Evolutionary conservation across 2,329 filamentous ascomycete species (phyloP), one percentile per base, ranked within the genome.

Genomic region (Pyrenophora teres): DNA sequence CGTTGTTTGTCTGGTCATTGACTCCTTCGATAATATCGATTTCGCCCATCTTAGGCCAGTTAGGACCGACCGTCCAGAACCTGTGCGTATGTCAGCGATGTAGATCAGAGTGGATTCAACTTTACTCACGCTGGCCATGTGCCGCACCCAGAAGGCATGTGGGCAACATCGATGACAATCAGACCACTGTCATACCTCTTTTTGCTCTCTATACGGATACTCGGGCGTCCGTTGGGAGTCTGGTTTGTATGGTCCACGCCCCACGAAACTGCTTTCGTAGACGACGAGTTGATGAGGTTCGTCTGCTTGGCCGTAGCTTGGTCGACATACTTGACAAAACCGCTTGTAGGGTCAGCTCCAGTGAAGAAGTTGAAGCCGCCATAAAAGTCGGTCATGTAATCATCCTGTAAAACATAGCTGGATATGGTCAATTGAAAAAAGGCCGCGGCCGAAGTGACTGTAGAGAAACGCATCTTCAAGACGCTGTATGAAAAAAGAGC

Each of bases 131-230:
- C 80, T 27, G 80, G 79, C 80, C 81, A 83, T 10, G 76, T 75
- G 16, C 80, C 80, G 54, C 77, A 81, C 27, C 76, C 77, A 8
- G 73, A 74, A 1, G 81, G 81, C 70, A 82, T 80, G 54, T 83
- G 80, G 21, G 72, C 72, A 43, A 83, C 72, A 60, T 83, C 80
- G 25, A 77, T 61, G 3, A 80, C 73, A 31, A 83, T 69, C n/a
- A 81, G 67, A 18, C 80, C 80, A 21, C 69, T 63, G 52, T 77
- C 74, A 60, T 80, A 81, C 9, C 68, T 72, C 38, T 76, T 72
- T 53, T 77, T 78, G 62, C 75, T 77, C 31, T 73, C 73, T 4
- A 83, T 59, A 12, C 80, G 77, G 7, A 83, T 67, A 45, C 77
- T 79, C 12, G 73, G 70, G 3, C 80, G 71, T 42, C 76, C 76